These are phyloP conservation scores for Sporothrix pseudoabietina DNA, from an alignment of 2,329 filamentous ascomycete species.

Conservation along the genomic window DNA sequence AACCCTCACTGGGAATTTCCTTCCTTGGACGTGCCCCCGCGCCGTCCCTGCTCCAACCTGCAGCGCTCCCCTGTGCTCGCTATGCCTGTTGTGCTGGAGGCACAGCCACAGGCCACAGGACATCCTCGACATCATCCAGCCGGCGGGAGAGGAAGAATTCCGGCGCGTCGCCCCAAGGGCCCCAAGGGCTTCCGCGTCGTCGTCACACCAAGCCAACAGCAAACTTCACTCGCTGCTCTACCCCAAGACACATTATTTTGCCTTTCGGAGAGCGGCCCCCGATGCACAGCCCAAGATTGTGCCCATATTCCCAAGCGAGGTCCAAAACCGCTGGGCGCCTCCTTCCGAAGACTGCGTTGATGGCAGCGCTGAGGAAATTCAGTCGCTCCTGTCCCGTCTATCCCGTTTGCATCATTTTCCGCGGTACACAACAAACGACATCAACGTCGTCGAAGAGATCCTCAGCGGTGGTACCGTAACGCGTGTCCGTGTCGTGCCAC, in stretches of 20 bases:
- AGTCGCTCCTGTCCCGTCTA: not conserved
- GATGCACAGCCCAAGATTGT: constrained; percentile 16
- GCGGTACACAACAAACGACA: constrained; percentile 27
- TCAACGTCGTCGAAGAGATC: constrained; percentile 23
- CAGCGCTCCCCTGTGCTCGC: not conserved
- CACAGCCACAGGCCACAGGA: no score
- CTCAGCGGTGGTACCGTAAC: constrained; percentile 15
- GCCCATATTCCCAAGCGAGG: constrained; percentile 8
- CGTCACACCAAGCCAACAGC: constrained; percentile 8
- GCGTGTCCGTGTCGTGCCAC: constrained; percentile 21
- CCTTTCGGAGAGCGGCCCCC: not conserved
- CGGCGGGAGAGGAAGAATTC: constrained; percentile 20
- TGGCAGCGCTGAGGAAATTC: not conserved
- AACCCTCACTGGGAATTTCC: not conserved
- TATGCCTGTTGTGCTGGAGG: not conserved
- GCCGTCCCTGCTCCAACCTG: no score
- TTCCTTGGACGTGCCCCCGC: not conserved
- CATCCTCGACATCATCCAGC: constrained; percentile 20
- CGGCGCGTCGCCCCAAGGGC: constrained; percentile 2
- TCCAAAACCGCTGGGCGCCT: constrained; percentile 1
- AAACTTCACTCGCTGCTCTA: constrained; percentile 25
- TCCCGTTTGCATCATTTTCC: not conserved
- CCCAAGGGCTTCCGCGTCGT: constrained; percentile 14
- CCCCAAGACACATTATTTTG: constrained; percentile 19
- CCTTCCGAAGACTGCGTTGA: not conserved